phyloP scores from a whole-genome alignment of 331 rosid genomes.

The Telfairia occidentalis region DNA sequence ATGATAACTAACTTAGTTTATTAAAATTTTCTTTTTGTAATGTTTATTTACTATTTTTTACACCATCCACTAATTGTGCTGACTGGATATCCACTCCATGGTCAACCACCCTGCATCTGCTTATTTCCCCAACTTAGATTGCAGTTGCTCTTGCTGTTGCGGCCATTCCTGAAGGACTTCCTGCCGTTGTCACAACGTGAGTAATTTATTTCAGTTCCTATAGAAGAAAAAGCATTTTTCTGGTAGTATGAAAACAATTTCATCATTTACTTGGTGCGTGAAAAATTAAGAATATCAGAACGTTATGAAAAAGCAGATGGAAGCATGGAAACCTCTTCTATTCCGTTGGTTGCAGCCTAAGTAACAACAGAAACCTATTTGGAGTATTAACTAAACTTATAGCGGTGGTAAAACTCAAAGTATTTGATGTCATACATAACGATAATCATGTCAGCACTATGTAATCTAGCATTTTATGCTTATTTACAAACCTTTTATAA shows the following conservation, averaged over 20 bases:
- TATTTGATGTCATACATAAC: background rate
- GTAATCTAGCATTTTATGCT: background rate
- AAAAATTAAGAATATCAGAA: background rate
- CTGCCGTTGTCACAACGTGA: slow-evolving; percentile 98
- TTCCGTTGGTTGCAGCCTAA: background rate
- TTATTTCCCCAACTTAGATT: slow-evolving; percentile 44
- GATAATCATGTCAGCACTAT: background rate
- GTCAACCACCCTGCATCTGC: background rate
- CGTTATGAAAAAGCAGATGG: background rate
- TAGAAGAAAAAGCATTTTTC: background rate
- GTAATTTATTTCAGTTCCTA: slow-evolving; percentile 26
- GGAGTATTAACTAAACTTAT: background rate
- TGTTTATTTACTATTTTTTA: background rate
- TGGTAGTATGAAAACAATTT: background rate
- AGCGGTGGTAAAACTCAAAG: background rate
- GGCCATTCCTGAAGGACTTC: slow-evolving; percentile 98
- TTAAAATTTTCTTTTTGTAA: slow-evolving; percentile 7
- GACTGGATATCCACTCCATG: background rate
- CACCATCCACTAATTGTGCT: background rate
- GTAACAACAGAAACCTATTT: background rate
- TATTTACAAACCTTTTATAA: background rate
- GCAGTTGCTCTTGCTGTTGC: slow-evolving; percentile 99
- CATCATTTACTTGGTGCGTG: background rate
- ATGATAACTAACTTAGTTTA: background rate
- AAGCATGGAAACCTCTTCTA: background rate